Conservation (phyloP, 2,329 filamentous ascomycete species). For the Eutypa lata region DNA sequence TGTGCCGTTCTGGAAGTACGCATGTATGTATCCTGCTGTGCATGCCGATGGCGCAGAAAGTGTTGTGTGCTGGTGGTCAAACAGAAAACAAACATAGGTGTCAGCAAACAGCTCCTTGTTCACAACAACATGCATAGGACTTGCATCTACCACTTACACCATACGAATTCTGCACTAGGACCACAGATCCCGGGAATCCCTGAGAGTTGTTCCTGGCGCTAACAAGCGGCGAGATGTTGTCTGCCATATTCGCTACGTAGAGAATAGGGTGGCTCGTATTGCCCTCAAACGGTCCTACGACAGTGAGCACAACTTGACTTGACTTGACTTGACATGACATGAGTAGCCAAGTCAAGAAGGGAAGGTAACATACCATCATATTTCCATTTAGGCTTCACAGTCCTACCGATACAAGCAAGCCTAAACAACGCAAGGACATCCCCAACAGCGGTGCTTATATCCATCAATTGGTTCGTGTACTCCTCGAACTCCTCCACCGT, state of each 20-base stretch:
- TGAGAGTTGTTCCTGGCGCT: conserved; percentile 28
- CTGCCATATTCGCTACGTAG: conserved; percentile 33
- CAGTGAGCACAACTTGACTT: neutral
- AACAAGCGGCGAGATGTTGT: conserved; percentile 31
- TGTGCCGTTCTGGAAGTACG: conserved; percentile 44
- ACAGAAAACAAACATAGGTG: too few species aligned
- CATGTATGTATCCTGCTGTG: conserved; percentile 36
- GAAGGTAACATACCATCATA: conserved; percentile 8
- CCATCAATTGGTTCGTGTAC: conserved; percentile 30
- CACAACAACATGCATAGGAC: too few species aligned
- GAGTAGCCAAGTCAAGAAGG: conserved; percentile 3
- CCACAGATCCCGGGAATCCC: conserved; percentile 41
- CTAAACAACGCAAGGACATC: conserved; percentile 38
- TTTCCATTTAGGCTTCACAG: conserved; percentile 26
- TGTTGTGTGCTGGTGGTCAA: conserved; percentile 43
- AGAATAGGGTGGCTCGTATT: conserved; percentile 33
- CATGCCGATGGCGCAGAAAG: conserved; percentile 42
- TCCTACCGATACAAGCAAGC: conserved; percentile 31
- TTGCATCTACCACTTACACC: conserved; percentile 36
- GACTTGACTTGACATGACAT: too few species aligned
- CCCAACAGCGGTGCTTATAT: conserved; percentile 40
- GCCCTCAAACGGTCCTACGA: conserved; percentile 26
- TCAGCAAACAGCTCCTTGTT: too few species aligned
- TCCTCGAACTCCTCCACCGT: conserved; percentile 32
- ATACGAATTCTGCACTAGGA: conserved; percentile 48